Evolutionary conservation across 192 early-diverging fungal species (phyloP).

Genomic region (Gigaspora rosea): DNA sequence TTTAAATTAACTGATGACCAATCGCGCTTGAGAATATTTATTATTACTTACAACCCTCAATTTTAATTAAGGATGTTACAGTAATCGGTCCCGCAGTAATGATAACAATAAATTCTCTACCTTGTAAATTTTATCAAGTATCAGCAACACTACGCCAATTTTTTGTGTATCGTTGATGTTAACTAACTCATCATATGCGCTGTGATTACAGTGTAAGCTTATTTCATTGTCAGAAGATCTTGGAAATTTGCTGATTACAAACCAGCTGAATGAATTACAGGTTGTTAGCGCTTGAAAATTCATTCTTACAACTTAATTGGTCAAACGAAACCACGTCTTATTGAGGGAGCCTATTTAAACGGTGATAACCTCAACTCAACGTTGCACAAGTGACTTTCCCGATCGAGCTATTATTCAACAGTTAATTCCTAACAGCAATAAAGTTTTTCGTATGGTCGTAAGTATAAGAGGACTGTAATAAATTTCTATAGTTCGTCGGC

Average conservation of each 20-base stretch:
- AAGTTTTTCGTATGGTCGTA: slow-evolving; percentile 1
- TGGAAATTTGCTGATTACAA: not conserved
- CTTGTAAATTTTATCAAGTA: too few species aligned
- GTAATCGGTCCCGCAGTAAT: too few species aligned
- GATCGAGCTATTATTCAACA: not conserved
- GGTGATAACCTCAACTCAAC: slow-evolving; percentile 1
- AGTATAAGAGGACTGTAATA: not conserved
- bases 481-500: not conserved
- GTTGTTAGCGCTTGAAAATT: not conserved
- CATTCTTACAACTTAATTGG: not conserved
- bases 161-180: too few species aligned
- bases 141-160: too few species aligned
- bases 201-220: not conserved
- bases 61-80: too few species aligned
- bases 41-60: too few species aligned
- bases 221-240: not conserved
- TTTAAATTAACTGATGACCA: too few species aligned
- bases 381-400: not conserved
- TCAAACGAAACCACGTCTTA: not conserved
- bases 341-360: not conserved
- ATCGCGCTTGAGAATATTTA: too few species aligned
- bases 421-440: not conserved
- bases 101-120: too few species aligned
- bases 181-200: too few species aligned
- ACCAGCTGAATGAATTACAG: not conserved